A percentile compares a stretch with the other conserved stretches of the same genome.
Evolutionary conservation across 331 rosid species (phyloP).

Genomic region (Phaseolus coccineus): DNA sequence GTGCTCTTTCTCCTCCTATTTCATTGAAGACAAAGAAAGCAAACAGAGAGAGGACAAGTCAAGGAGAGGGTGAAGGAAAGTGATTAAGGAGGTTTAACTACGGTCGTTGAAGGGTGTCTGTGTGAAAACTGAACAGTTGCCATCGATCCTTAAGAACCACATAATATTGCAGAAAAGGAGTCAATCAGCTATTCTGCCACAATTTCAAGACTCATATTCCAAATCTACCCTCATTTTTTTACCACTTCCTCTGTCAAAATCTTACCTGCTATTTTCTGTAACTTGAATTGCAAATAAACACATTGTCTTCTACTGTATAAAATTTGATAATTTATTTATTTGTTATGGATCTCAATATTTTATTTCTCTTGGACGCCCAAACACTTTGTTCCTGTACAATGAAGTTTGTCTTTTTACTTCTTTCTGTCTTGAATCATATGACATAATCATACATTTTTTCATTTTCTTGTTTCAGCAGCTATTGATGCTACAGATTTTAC

Average conservation of each 20-base stretch:
- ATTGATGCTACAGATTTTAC: too few relatives aligned
- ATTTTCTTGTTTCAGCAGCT: neutral
- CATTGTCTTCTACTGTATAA: neutral
- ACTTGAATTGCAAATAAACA: neutral
- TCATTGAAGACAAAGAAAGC: constrained; percentile 28
- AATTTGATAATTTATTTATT: neutral
- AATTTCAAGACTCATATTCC: constrained; percentile 36
- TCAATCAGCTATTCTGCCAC: constrained; percentile 38
- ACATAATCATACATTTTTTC: neutral
- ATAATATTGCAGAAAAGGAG: constrained; percentile 51
- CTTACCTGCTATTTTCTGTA: neutral
- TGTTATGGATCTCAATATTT: neutral
- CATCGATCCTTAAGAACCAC: constrained; percentile 63
- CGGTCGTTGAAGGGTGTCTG: constrained; percentile 54
- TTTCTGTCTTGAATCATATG: neutral
- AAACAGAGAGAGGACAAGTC: neutral
- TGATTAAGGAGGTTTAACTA: constrained; percentile 43
- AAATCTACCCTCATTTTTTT: constrained; percentile 30
- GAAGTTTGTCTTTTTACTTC: neutral
- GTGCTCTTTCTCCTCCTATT: constrained; percentile 30
- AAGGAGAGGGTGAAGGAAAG: neutral
- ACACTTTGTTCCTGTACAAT: neutral
- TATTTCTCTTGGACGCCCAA: neutral
- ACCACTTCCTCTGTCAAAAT: neutral
- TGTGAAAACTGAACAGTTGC: constrained; percentile 51